phyloP scores from a whole-genome alignment of 805 yeast genomes.

The Sugiyamaella smithiae region DNA sequence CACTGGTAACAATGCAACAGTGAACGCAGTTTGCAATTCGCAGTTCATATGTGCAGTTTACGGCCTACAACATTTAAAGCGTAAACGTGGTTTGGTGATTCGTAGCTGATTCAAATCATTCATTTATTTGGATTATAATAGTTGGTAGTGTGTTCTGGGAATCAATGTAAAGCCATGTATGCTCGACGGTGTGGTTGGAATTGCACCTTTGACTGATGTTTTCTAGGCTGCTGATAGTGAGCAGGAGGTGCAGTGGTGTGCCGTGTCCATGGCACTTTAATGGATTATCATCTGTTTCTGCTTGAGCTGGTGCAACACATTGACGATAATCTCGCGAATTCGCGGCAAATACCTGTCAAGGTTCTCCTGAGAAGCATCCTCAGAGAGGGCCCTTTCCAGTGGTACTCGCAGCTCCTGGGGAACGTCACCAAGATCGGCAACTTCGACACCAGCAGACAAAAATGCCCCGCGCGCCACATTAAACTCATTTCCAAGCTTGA shows the following conservation, averaged over 20 bases:
- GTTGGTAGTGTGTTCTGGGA: too few species aligned
- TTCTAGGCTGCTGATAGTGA: neutral
- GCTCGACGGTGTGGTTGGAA: neutral
- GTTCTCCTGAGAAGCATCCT: conserved; percentile 77
- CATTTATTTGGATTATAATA: too few species aligned
- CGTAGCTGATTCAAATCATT: too few species aligned
- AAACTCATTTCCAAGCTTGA: conserved; percentile 89
- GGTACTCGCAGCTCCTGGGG: conserved; percentile 77
- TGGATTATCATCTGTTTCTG: conserved; percentile 65
- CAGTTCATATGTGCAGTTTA: too few species aligned
- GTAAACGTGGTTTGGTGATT: too few species aligned
- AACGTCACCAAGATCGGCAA: conserved; percentile 82
- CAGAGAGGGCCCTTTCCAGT: conserved; percentile 81
- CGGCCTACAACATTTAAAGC: too few species aligned
- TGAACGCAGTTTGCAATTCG: too few species aligned
- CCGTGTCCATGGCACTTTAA: neutral
- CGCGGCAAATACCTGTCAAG: conserved; percentile 77
- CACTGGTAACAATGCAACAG: too few species aligned
- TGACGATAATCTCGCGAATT: conserved; percentile 81
- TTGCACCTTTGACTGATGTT: conserved; percentile 9
- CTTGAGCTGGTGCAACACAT: conserved; percentile 73
- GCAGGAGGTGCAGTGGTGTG: conserved; percentile 3
- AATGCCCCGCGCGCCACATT: conserved; percentile 81
- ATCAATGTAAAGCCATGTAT: too few species aligned
- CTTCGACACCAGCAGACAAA: conserved; percentile 72